Evolutionary conservation across 768 basidiomycete genomes (phyloP), one percentile per base, ranked within the genome.

Genomic region (Favolaschia claudopus): DNA sequence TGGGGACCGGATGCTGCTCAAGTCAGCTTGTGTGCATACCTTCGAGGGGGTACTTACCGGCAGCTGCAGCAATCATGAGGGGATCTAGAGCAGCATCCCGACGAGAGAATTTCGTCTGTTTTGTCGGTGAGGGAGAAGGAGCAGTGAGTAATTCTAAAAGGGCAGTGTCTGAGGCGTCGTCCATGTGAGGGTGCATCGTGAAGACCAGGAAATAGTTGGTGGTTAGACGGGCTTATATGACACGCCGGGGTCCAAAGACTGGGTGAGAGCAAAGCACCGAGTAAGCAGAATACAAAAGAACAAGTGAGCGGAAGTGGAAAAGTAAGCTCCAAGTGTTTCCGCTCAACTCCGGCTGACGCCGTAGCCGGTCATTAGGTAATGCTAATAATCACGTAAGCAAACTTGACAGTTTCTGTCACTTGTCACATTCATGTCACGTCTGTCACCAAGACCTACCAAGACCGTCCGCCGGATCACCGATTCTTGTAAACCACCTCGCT

Each of bases 51-150:
- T 13, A 50, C 61, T n/a, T 10, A 63, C 62, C 62, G 31, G 54
- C 45, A 7, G 87, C 91, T 0, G 89, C 89, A 27, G 91, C 92
- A 52, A 95, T 83, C 50, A 95, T 77, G 7, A 95, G 77, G 19
- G 92, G 89, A 69, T 95, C 92, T 36, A 95, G 81, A 0, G 85
- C 83, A 7, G 89, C 86, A 71, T 93, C 91, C 37, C 89, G 80
- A 40, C 88, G 79, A 34, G 82, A 77, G 65, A 88, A 81, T 27
- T 69, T 65, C 20, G 76, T 64, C n/a, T n/a, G n/a, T 66, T 78
- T 81, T 56, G 77, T 58, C 27, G 72, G 66, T 28, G 75, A 72
- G 44, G 80, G 70, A n/a, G 71, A 53, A 51, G 88, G 78, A 36
- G 80, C 84, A 7, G 89, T 86, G 49, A 93, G 79, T 22, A 87